phyloP scores from a whole-genome alignment of 2,329 filamentous ascomycete genomes.

The Nemania abortiva region DNA sequence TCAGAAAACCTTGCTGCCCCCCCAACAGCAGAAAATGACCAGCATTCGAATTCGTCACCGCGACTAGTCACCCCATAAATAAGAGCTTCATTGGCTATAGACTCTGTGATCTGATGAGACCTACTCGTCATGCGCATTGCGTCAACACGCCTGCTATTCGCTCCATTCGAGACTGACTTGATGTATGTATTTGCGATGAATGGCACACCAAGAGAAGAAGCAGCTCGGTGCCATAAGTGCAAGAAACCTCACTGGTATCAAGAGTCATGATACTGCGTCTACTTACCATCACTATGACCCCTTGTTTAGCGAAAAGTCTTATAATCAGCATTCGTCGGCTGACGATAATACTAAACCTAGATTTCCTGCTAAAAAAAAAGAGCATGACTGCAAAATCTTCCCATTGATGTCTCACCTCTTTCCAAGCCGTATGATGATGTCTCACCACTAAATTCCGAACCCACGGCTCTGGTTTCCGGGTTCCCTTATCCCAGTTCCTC shows the following conservation, averaged over 20 bases:
- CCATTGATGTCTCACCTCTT: not conserved
- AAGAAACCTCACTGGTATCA: too few relatives aligned
- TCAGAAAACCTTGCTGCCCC: not conserved
- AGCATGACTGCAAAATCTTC: not conserved
- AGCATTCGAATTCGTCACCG: conserved; percentile 6
- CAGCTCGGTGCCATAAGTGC: not conserved
- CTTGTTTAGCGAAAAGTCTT: not conserved
- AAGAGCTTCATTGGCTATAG: conserved; percentile 6
- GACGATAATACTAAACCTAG: not conserved
- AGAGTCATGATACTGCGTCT: not conserved
- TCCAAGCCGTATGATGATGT: conserved; percentile 9
- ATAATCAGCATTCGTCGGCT: too few relatives aligned
- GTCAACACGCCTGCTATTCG: too few relatives aligned
- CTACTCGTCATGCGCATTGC: conserved; percentile 1
- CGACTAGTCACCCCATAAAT: not conserved
- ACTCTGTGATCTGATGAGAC: conserved; percentile 6
- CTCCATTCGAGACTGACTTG: too few relatives aligned
- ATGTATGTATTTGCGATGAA: too few relatives aligned
- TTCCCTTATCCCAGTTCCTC: not conserved
- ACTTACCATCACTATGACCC: not conserved
- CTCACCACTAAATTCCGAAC: not conserved
- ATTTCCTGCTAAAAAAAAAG: not conserved
- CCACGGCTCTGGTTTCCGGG: not conserved
- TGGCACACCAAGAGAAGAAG: too few relatives aligned
- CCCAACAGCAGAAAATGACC: too few relatives aligned